phyloP scores from a whole-genome alignment of 1,284 basidiomycete species.

The Apiotrichum laibachii region DNA sequence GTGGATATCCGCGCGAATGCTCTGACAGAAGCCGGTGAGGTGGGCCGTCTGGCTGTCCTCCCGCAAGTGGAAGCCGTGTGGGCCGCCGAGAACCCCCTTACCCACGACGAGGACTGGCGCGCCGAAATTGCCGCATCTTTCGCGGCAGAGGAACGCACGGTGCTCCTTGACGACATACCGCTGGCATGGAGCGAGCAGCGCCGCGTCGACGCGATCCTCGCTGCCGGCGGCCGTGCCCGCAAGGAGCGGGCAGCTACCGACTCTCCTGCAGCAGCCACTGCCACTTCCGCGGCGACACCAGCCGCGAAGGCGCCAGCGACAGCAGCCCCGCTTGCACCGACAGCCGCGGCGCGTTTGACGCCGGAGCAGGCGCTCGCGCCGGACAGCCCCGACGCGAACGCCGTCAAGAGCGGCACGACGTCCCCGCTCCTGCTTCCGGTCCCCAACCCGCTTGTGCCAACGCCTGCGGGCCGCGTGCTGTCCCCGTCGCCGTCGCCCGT shows the following conservation, averaged over 20 bases:
- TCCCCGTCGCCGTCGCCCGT: conserved; percentile 4
- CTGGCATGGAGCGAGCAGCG: conserved; percentile 69
- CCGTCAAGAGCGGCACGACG: background rate
- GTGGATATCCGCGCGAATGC: conserved; percentile 82
- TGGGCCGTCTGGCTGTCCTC: conserved; percentile 76
- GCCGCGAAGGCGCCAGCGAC: background rate
- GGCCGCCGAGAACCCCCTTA: conserved; percentile 69
- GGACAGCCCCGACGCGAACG: background rate
- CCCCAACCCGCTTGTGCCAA: background rate
- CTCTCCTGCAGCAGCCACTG: background rate
- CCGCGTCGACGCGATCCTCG: conserved; percentile 8
- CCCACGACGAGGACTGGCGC: conserved; percentile 61
- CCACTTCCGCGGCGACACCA: background rate
- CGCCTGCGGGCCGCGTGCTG: background rate
- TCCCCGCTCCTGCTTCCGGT: background rate
- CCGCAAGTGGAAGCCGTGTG: conserved; percentile 74
- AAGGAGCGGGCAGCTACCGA: background rate
- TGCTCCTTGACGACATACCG: conserved; percentile 69
- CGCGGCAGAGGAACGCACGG: conserved; percentile 65
- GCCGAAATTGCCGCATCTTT: conserved; percentile 77
- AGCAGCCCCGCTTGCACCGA: background rate
- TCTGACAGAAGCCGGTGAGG: conserved; percentile 77
- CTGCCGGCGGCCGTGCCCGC: conserved; percentile 1
- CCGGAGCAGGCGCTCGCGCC: too few species aligned
- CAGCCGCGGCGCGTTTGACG: too few species aligned